Conservation (phyloP, 2,329 filamentous ascomycete species). For the Aspergillus terreus region DNA sequence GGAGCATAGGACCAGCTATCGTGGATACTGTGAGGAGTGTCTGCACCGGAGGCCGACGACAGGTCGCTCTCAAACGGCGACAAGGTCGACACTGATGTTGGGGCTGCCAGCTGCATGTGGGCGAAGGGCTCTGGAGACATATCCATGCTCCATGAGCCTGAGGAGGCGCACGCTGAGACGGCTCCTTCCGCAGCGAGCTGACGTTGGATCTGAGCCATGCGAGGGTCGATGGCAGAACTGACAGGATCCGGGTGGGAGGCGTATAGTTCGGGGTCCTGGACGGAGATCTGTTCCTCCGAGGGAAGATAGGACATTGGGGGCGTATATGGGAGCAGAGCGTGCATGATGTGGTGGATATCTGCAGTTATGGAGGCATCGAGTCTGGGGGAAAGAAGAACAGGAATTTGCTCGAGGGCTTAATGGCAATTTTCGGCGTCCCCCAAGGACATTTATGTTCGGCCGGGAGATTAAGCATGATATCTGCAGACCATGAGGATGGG, state of each 20-base stretch:
- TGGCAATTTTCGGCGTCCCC: background rate
- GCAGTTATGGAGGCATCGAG: too few relatives aligned
- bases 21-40: background rate
- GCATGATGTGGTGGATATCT: background rate
- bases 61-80: background rate
- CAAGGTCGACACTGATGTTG: conserved; percentile 1
- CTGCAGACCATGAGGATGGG: too few relatives aligned
- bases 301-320: background rate
- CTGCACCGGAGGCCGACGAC: background rate
- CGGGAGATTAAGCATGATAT: background rate
- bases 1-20: background rate
- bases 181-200: background rate
- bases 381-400: too few relatives aligned
- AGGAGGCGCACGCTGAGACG: background rate
- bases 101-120: background rate
- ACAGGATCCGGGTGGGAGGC: background rate
- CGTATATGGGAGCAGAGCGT: background rate
- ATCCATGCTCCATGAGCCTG: background rate
- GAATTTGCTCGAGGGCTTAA: too few relatives aligned
- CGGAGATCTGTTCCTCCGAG: background rate
- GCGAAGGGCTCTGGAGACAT: too few relatives aligned
- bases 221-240: background rate
- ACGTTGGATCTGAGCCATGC: background rate
- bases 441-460: background rate
- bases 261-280: background rate